Conservation (phyloP, 495 filamentous ascomycete genomes). For the Aspergillus affinis region DNA sequence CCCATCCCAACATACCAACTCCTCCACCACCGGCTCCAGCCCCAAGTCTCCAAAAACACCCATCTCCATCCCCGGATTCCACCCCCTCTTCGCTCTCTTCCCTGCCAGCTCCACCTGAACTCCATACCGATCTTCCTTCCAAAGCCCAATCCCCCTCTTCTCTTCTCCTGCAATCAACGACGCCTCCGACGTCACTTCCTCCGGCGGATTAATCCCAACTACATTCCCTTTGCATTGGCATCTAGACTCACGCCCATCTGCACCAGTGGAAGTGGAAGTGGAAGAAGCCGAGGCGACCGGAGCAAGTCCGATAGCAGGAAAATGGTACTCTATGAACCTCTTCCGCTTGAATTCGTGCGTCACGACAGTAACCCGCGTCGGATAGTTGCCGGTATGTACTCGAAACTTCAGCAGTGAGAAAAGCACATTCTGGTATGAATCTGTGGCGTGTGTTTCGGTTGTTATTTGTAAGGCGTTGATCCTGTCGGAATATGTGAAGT, state of each 20-base stretch:
- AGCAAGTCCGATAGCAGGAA: constrained; percentile 57
- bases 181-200: constrained; percentile 48
- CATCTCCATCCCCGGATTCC: constrained; percentile 32
- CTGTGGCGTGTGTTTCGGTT: constrained; percentile 67
- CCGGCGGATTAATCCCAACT: constrained; percentile 70
- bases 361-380: constrained; percentile 60
- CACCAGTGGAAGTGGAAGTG: neutral
- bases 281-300: neutral
- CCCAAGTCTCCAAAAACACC: constrained; percentile 26
- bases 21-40: constrained; percentile 31
- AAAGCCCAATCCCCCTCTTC: constrained; percentile 43
- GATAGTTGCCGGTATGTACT: constrained; percentile 35
- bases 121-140: constrained; percentile 48
- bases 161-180: constrained; percentile 43
- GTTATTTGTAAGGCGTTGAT: constrained; percentile 35
- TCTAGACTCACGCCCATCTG: constrained; percentile 3
- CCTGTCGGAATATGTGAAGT: constrained; percentile 24
- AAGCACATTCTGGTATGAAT: constrained; percentile 76
- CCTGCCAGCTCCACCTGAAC: constrained; percentile 31
- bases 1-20: constrained; percentile 42
- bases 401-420: constrained; percentile 67
- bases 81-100: constrained; percentile 43
- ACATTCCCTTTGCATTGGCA: constrained; percentile 46
- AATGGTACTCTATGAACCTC: constrained; percentile 68
- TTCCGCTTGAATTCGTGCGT: constrained; percentile 72